Evolutionary conservation across 1,139 yeast genomes (phyloP).

Genomic region (Candida tetrigidarum): DNA sequence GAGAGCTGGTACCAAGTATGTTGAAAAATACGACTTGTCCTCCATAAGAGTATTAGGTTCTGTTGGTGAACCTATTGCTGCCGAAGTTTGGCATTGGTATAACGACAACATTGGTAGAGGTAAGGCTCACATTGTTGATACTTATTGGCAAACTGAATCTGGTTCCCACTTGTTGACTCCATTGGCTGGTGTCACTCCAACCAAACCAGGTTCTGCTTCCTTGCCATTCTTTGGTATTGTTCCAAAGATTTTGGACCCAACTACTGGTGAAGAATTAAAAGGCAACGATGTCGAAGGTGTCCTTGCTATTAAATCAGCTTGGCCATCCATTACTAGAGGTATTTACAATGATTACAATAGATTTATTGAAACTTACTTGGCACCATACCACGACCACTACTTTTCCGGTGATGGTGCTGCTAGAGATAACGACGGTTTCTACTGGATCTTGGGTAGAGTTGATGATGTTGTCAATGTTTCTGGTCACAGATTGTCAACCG

Average conservation of each 20-base stretch:
- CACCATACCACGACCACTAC: conserved; percentile 70
- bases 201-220: conserved; percentile 81
- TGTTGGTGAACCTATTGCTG: conserved; percentile 93
- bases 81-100: conserved; percentile 95
- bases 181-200: conserved; percentile 72
- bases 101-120: conserved; percentile 77
- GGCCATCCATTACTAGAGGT: conserved; percentile 84
- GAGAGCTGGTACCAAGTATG: conserved; percentile 75
- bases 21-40: conserved; percentile 66
- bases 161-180: conserved; percentile 78
- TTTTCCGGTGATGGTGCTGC: conserved; percentile 88
- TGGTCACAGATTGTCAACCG: conserved; percentile 80
- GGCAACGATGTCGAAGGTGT: conserved; percentile 77
- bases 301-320: conserved; percentile 66
- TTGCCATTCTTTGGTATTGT: conserved; percentile 79
- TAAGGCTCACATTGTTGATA: conserved; percentile 75
- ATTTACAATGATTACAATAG: conserved; percentile 72
- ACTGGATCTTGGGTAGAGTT: conserved; percentile 81
- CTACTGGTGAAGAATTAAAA: conserved; percentile 64
- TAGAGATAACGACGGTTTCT: conserved; percentile 75
- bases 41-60: conserved; percentile 78
- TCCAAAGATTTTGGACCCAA: conserved; percentile 72
- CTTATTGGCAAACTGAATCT: conserved; percentile 87
- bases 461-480: conserved; percentile 85
- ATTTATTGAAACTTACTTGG: conserved; percentile 71